These are phyloP conservation scores for Populus deltoides DNA, from an alignment of 345 rosid genomes.

Conservation along the genomic window DNA sequence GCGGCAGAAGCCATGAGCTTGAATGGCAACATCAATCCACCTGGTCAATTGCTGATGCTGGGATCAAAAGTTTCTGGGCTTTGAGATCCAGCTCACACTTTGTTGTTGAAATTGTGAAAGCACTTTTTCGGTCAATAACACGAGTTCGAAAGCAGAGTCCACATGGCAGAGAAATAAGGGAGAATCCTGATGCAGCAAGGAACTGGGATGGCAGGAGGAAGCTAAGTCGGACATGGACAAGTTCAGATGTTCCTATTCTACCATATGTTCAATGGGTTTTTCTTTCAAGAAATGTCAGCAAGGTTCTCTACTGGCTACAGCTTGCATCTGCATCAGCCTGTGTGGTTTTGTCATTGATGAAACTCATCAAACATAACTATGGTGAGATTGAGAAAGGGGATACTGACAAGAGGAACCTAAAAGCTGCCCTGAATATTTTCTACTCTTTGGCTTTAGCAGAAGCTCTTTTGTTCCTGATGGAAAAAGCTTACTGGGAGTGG, in stretches of 20 bases:
- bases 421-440: conserved; percentile 67
- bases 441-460: conserved; percentile 79
- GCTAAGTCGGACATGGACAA: conserved; percentile 50
- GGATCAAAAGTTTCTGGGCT: conserved; percentile 67
- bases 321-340: conserved; percentile 74
- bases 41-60: conserved; percentile 66
- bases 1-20: conserved; percentile 87
- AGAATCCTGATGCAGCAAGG: conserved; percentile 11
- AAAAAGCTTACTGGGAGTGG: conserved; percentile 85
- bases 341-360: conserved; percentile 65
- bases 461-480: conserved; percentile 72
- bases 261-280: conserved; percentile 73
- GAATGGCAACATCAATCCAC: conserved; percentile 96
- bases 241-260: conserved; percentile 73
- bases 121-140: conserved; percentile 21
- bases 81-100: conserved; percentile 47
- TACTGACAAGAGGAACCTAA: conserved; percentile 64
- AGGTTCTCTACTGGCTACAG: conserved; percentile 83
- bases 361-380: conserved; percentile 66
- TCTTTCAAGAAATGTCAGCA: conserved; percentile 62
- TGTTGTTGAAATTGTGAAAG: conserved; percentile 29
- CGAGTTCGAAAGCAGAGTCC: conserved; percentile 26
- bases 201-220: conserved; percentile 26
- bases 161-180: conserved; percentile 14
- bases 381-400: conserved; percentile 69